A percentile compares a stretch with the other conserved stretches of the same genome.
These are phyloP conservation scores for Alternaria viburni DNA, from an alignment of 2,329 filamentous ascomycete genomes.

Conservation along the genomic window DNA sequence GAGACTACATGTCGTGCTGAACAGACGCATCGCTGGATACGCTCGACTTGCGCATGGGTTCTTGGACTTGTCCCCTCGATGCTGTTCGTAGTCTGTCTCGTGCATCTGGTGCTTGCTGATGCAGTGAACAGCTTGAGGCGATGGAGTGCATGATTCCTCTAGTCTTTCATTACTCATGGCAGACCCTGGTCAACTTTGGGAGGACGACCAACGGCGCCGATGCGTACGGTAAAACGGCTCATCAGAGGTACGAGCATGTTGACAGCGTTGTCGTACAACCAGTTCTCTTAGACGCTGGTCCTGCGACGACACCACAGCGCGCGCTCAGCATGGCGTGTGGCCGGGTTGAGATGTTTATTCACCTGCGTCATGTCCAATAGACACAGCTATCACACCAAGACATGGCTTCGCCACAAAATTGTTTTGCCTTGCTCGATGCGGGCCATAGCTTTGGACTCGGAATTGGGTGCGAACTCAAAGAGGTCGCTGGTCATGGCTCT, in stretches of 20 bases:
- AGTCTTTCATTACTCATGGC: not conserved
- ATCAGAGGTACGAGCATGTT: not conserved
- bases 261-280: not conserved
- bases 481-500: not conserved
- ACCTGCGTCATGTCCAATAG: not conserved
- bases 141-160: not conserved
- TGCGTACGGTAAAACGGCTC: not conserved
- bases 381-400: not conserved
- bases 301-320: not conserved
- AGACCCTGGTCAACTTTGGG: not conserved
- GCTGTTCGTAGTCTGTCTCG: not conserved
- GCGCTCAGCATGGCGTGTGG: not conserved
- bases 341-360: not conserved
- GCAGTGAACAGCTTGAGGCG: not conserved
- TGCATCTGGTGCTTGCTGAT: not conserved
- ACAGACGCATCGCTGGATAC: not conserved
- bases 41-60: not conserved
- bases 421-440: not conserved
- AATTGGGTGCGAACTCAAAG: not conserved
- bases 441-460: slow-evolving; percentile 4
- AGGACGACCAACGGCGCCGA: not conserved
- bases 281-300: not conserved
- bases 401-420: not conserved
- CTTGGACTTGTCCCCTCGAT: not conserved
- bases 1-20: not conserved